These are phyloP conservation scores for Hibiscus trionum DNA, from an alignment of 345 rosid species.

Conservation along the genomic window DNA sequence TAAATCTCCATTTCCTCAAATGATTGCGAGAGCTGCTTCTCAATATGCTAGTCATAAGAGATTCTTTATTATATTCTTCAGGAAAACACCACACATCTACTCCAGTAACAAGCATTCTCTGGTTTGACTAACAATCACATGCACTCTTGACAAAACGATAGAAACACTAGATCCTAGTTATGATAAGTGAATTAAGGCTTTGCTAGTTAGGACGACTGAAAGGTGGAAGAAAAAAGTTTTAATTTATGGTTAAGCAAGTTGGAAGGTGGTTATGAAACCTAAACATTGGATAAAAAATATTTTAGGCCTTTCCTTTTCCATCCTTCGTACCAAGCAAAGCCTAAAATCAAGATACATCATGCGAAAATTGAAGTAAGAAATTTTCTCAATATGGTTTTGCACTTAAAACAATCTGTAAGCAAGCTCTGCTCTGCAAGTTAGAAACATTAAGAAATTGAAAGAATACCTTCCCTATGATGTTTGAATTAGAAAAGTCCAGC, in stretches of 20 bases:
- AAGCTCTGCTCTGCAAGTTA: not conserved
- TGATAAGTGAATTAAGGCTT: conserved; percentile 4
- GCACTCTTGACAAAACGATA: not conserved
- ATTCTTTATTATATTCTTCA: not conserved
- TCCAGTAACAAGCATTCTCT: not conserved
- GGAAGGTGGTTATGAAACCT: not conserved
- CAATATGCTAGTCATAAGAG: not conserved
- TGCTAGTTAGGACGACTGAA: not conserved
- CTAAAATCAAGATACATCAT: not conserved
- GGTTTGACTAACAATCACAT: not conserved
- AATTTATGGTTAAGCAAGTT: not conserved
- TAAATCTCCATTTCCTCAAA: not conserved
- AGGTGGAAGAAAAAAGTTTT: not conserved
- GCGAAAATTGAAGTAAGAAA: not conserved
- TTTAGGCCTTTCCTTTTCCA: not conserved
- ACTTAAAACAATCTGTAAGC: not conserved
- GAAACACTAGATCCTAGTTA: conserved; percentile 12
- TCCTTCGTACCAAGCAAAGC: not conserved
- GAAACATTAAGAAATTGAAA: not conserved
- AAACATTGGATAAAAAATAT: not conserved
- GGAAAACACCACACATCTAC: not conserved
- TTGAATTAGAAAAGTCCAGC: conserved; percentile 73
- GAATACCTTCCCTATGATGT: conserved; percentile 78
- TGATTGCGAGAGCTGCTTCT: not conserved
- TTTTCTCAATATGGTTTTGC: conserved; percentile 1